phyloP scores from a whole-genome alignment of 495 filamentous ascomycete species.

The Daldinia grandis region DNA sequence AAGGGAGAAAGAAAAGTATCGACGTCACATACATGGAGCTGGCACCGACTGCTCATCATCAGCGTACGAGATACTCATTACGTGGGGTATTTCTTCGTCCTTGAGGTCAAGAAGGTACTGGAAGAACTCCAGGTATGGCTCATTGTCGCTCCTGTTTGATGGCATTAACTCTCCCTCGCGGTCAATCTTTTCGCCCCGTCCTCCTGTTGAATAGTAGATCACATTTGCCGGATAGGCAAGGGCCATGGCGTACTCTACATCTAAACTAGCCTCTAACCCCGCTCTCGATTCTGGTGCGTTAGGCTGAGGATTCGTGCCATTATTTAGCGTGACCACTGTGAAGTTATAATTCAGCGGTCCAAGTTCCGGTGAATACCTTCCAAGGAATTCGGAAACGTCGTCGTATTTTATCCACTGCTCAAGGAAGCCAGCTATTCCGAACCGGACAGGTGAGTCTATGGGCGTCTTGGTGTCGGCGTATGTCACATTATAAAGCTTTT shows the following conservation, averaged over 20 bases:
- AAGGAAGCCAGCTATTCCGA: slow-evolving; percentile 76
- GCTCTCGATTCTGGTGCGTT: slow-evolving; percentile 43
- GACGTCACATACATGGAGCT: slow-evolving; percentile 46
- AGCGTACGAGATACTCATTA: slow-evolving; percentile 79
- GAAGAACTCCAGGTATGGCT: slow-evolving; percentile 87
- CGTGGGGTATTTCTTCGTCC: slow-evolving; percentile 72
- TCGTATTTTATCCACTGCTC: slow-evolving; percentile 69
- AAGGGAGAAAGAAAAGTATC: neutral
- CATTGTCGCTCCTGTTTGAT: slow-evolving; percentile 64
- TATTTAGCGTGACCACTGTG: slow-evolving; percentile 67
- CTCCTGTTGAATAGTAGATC: slow-evolving; percentile 73
- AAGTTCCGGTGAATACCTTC: slow-evolving; percentile 60
- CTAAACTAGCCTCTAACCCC: slow-evolving; percentile 72
- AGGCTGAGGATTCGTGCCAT: slow-evolving; percentile 61
- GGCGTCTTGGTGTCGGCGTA: slow-evolving; percentile 38
- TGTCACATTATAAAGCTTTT: slow-evolving; percentile 53
- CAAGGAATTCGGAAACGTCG: slow-evolving; percentile 65
- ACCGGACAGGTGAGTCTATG: slow-evolving; percentile 40
- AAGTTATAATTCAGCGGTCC: slow-evolving; percentile 63
- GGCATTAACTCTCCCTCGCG: slow-evolving; percentile 57
- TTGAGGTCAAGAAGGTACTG: slow-evolving; percentile 68
- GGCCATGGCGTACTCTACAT: slow-evolving; percentile 73
- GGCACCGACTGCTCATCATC: slow-evolving; percentile 73
- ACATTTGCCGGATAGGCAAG: slow-evolving; percentile 66
- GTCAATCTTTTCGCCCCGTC: slow-evolving; percentile 65